These are phyloP conservation scores for Xylariaceae sp. DNA, from an alignment of 2,329 filamentous ascomycete species.

Conservation along the genomic window DNA sequence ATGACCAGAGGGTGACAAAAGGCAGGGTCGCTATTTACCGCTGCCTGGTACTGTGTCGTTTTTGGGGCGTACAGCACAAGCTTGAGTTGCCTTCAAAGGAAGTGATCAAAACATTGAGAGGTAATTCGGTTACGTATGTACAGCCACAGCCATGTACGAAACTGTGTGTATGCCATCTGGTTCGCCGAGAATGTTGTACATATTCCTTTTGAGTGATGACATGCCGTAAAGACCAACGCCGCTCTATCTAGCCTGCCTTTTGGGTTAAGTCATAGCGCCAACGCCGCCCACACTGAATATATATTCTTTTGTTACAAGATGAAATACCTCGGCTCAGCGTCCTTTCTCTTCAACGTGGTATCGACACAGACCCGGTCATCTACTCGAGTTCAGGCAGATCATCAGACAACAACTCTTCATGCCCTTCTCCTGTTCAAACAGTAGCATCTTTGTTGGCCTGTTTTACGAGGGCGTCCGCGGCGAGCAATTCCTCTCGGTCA, in stretches of 20 bases:
- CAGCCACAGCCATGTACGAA: background rate
- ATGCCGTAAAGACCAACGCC: background rate
- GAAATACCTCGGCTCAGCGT: background rate
- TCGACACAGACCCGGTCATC: slow-evolving; percentile 10
- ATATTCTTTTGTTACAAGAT: slow-evolving; percentile 5
- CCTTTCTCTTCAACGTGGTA: background rate
- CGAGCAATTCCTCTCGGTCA: slow-evolving; percentile 24
- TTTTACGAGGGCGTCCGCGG: slow-evolving; percentile 12
- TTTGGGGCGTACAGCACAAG: background rate
- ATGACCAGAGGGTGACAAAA: slow-evolving; percentile 1
- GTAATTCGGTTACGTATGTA: background rate
- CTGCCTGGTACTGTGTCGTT: no score
- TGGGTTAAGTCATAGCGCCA: slow-evolving; percentile 3
- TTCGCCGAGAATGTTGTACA: background rate
- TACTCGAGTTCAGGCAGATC: slow-evolving; percentile 22
- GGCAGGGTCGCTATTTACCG: background rate
- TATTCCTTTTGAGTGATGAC: background rate
- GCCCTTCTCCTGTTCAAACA: slow-evolving; percentile 27
- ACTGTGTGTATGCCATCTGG: no score
- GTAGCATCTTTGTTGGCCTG: background rate
- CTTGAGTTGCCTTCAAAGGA: background rate
- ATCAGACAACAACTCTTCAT: slow-evolving; percentile 33
- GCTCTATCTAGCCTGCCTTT: slow-evolving; percentile 1
- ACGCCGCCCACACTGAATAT: slow-evolving; percentile 13
- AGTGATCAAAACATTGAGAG: background rate